These are phyloP conservation scores for Xylariaceae sp. DNA, from an alignment of 2,329 filamentous ascomycete genomes.

Conservation along the genomic window DNA sequence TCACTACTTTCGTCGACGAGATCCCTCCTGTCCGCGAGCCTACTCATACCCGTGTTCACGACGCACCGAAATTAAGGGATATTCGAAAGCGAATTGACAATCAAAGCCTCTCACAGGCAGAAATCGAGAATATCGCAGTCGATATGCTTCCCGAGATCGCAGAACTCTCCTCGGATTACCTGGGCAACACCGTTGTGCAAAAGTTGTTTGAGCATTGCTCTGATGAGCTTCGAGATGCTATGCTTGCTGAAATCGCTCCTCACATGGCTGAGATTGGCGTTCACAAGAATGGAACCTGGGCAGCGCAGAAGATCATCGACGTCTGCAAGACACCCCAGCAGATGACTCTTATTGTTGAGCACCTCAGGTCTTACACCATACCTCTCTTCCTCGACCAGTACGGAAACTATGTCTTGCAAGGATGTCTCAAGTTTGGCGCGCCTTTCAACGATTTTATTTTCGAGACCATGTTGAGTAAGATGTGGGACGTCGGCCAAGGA, in stretches of 20 bases:
- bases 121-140: slow-evolving; percentile 88
- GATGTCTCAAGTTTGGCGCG: slow-evolving; percentile 85
- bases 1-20: slow-evolving; percentile 68
- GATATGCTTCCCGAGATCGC: slow-evolving; percentile 97
- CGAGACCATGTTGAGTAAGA: slow-evolving; percentile 88
- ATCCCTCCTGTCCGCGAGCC: slow-evolving; percentile 88
- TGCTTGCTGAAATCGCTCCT: slow-evolving; percentile 82
- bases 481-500: slow-evolving; percentile 92
- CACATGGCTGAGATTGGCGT: slow-evolving; percentile 95
- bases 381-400: slow-evolving; percentile 96
- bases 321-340: slow-evolving; percentile 82
- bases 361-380: slow-evolving; percentile 79
- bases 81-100: slow-evolving; percentile 98
- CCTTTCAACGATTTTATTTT: slow-evolving; percentile 97
- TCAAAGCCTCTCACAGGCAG: slow-evolving; percentile 74
- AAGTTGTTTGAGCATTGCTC: slow-evolving; percentile 97
- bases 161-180: slow-evolving; percentile 89
- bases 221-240: slow-evolving; percentile 82
- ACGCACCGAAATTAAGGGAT: slow-evolving; percentile 90
- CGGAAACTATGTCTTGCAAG: slow-evolving; percentile 96
- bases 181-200: slow-evolving; percentile 98
- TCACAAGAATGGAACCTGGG: slow-evolving; percentile 99
- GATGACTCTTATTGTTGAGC: slow-evolving; percentile 78
- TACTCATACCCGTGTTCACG: slow-evolving; percentile 81
- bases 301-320: slow-evolving; percentile 98